Evolutionary conservation across 1,139 yeast species (phyloP), one percentile per base, ranked within the genome.

Genomic region (Diutina sp.): DNA sequence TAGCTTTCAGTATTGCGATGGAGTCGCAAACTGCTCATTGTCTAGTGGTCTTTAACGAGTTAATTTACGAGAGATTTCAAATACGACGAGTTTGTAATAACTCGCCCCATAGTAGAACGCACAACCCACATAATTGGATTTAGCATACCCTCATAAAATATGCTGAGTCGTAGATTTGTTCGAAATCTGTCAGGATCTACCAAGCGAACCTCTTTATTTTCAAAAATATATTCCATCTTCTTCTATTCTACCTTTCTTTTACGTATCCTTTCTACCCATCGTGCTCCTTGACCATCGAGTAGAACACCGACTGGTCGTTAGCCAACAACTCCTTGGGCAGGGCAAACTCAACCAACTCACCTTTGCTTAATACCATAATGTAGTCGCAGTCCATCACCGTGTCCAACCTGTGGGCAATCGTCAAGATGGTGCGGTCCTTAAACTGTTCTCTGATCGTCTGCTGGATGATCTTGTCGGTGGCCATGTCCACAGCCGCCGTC

Each of bases 381-480:
- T 78, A 77, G 63, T 89, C 96, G 64, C 87, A 83, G 63, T 87
- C 93, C 77, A 87, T 72, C 55, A 89, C 88, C 0, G 96, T 89
- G 62, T 89, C 90, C 57, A 89, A 75, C 58, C 96, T 76, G 64
- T 88, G 96, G 0, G 96, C 96, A 63, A 88, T 87, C 0, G 95
- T 87, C 55, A 88, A 69, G 58, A 87, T 86, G 0, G 95, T 87
- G 64, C 85, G 78, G 60, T 83, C 77, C 55, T 70, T 72, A 66
- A 87, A 87, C 63, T 82, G 83, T 1, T 69, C 65, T 58, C 91
- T 74, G 51, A 88, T 87, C 0, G 95, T 86, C 60, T 83, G 81
- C 69, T 87, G 95, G 56, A 87, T 82, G 57, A 86, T 77, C 61
- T 78, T 78, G 64, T 87, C 95, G 0, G 95, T 88, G 65, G 85